These are phyloP conservation scores for Agrocybe pediades DNA, from an alignment of 768 basidiomycete genomes.

Conservation along the genomic window DNA sequence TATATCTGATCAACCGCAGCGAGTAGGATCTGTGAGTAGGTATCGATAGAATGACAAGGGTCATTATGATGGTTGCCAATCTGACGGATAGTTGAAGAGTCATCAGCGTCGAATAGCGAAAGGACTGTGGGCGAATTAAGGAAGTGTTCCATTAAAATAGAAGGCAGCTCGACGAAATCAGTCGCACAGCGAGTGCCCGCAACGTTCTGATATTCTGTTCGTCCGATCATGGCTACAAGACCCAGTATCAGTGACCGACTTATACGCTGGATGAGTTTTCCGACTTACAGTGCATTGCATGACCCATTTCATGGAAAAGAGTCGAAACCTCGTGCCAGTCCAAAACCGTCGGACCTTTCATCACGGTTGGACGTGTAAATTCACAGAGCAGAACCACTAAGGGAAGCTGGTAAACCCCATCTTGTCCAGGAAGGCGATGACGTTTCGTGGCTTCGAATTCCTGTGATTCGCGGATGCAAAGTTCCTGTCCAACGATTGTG, in stretches of 20 bases:
- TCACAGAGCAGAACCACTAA: slow-evolving; percentile 91
- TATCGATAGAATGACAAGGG: slow-evolving; percentile 84
- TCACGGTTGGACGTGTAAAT: slow-evolving; percentile 64
- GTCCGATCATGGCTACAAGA: slow-evolving; percentile 88
- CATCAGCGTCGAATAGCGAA: slow-evolving; percentile 69
- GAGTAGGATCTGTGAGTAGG: slow-evolving; percentile 87
- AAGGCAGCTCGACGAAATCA: slow-evolving; percentile 97
- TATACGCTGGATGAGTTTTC: background rate
- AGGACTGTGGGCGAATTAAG: slow-evolving; percentile 83
- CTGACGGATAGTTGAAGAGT: slow-evolving; percentile 44
- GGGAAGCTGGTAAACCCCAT: slow-evolving; percentile 84
- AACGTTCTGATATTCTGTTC: slow-evolving; percentile 97
- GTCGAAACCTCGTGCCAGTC: slow-evolving; percentile 95
- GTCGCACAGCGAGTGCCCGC: slow-evolving; percentile 97
- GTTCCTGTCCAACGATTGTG: slow-evolving; percentile 37
- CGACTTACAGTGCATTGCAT: slow-evolving; percentile 95
- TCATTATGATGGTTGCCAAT: slow-evolving; percentile 71
- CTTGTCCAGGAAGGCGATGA: slow-evolving; percentile 57
- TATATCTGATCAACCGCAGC: slow-evolving; percentile 89
- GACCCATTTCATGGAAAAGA: slow-evolving; percentile 98
- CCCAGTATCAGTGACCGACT: background rate
- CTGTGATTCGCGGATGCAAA: slow-evolving; percentile 47
- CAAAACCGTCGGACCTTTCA: slow-evolving; percentile 70
- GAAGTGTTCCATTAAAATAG: slow-evolving; percentile 99
- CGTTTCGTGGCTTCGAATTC: slow-evolving; percentile 68